Evolutionary conservation across 371 early-diverging fungal genomes (phyloP).

Genomic region (Lichtheimia hyalospora): DNA sequence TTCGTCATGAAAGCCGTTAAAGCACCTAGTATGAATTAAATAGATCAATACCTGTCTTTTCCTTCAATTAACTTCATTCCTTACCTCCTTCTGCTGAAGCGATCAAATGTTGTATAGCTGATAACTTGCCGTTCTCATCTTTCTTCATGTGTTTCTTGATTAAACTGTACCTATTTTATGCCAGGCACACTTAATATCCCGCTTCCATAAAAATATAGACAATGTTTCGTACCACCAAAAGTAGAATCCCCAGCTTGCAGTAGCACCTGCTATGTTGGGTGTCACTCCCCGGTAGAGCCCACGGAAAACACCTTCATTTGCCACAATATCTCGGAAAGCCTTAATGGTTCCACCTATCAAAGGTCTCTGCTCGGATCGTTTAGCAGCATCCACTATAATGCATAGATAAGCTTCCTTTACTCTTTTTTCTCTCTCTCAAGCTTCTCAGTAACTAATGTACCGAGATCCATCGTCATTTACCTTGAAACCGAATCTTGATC

Average conservation of each 20-base stretch:
- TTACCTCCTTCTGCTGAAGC: slow-evolving; percentile 80
- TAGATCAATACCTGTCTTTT: not conserved
- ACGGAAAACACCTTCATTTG: slow-evolving; percentile 53
- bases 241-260: slow-evolving; percentile 93
- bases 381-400: slow-evolving; percentile 51
- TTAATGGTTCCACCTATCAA: slow-evolving; percentile 71
- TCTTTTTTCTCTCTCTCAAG: too few species aligned
- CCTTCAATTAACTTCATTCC: not conserved
- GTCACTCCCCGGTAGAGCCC: slow-evolving; percentile 90
- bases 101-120: slow-evolving; percentile 75
- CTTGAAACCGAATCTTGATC: slow-evolving; percentile 90
- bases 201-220: not conserved
- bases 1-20: slow-evolving; percentile 84
- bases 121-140: slow-evolving; percentile 54
- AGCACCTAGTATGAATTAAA: slow-evolving; percentile 48
- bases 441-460: too few species aligned
- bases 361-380: slow-evolving; percentile 37
- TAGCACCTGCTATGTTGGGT: slow-evolving; percentile 92
- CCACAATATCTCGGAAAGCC: slow-evolving; percentile 58
- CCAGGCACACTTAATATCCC: not conserved
- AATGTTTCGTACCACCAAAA: slow-evolving; percentile 76
- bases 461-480: slow-evolving; percentile 28
- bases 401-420: too few species aligned
- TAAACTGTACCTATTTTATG: slow-evolving; percentile 59
- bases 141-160: slow-evolving; percentile 77